These are phyloP conservation scores for Coniochaeta sp. DNA, from an alignment of 2,329 filamentous ascomycete genomes.

Conservation along the genomic window DNA sequence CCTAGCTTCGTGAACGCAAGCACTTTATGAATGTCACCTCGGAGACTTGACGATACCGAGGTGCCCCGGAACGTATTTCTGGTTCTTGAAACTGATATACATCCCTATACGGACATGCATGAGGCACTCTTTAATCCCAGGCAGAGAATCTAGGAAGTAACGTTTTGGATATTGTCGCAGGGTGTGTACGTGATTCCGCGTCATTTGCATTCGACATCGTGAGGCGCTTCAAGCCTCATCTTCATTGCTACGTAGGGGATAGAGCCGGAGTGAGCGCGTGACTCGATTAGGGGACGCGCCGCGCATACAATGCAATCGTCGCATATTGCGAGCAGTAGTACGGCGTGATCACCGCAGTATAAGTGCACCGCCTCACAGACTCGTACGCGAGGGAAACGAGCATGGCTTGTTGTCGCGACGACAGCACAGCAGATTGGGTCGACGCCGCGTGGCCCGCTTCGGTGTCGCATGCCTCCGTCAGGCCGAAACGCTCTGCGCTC, in stretches of 20 bases:
- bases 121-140: not conserved
- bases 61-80: not conserved
- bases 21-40: not conserved
- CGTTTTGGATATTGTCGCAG: not conserved
- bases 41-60: not conserved
- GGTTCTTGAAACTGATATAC: not conserved
- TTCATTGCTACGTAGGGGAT: not conserved
- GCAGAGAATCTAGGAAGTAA: not conserved
- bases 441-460: not conserved
- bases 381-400: not conserved
- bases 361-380: not conserved
- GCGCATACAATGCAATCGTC: not conserved
- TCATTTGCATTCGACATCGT: not conserved
- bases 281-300: not conserved
- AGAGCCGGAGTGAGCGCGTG: not conserved
- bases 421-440: not conserved
- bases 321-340: not conserved
- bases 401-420: not conserved
- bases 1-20: not conserved
- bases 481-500: not conserved
- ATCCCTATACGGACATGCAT: not conserved
- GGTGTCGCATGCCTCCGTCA: not conserved
- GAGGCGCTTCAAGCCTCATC: not conserved
- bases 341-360: not conserved
- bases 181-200: not conserved